Conservation (phyloP, 2,329 filamentous ascomycete species). For the Diaporthe sp. region DNA sequence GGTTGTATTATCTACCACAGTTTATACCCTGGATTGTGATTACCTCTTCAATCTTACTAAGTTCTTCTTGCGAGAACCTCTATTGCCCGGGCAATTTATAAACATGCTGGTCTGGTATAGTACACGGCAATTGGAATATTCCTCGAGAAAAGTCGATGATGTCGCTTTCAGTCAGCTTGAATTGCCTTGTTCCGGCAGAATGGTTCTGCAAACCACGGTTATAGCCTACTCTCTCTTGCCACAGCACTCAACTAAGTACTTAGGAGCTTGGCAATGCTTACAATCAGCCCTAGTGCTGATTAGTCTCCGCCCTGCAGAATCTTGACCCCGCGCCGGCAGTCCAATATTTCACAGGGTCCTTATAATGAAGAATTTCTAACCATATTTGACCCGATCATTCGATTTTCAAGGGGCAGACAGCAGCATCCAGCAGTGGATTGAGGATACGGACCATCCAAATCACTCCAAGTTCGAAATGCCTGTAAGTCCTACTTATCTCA, state of each 20-base stretch:
- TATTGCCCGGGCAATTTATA: too few relatives aligned
- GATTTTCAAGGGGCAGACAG: not conserved
- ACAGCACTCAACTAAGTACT: not conserved
- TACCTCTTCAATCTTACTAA: not conserved
- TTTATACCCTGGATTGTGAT: not conserved
- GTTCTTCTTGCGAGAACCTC: not conserved
- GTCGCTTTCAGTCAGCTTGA: not conserved
- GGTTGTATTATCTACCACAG: not conserved
- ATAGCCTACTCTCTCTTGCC: not conserved
- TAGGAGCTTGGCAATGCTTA: not conserved
- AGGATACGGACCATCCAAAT: not conserved
- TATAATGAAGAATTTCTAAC: not conserved
- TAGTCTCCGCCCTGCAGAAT: not conserved
- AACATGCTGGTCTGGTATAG: not conserved
- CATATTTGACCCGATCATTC: not conserved
- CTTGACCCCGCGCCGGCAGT: conserved; percentile 17
- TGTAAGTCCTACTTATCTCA: not conserved
- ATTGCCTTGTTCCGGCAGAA: not conserved
- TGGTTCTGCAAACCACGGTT: not conserved
- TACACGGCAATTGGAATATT: not conserved
- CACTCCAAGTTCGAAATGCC: not conserved
- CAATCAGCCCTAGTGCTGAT: conserved; percentile 1
- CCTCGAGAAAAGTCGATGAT: not conserved
- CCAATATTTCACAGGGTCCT: not conserved
- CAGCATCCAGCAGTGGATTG: not conserved